Percentiles rank a stretch among this genome's conserved stretches.
Evolutionary conservation across 2,329 filamentous ascomycete species (phyloP).

Genomic region (Claviceps citrina): DNA sequence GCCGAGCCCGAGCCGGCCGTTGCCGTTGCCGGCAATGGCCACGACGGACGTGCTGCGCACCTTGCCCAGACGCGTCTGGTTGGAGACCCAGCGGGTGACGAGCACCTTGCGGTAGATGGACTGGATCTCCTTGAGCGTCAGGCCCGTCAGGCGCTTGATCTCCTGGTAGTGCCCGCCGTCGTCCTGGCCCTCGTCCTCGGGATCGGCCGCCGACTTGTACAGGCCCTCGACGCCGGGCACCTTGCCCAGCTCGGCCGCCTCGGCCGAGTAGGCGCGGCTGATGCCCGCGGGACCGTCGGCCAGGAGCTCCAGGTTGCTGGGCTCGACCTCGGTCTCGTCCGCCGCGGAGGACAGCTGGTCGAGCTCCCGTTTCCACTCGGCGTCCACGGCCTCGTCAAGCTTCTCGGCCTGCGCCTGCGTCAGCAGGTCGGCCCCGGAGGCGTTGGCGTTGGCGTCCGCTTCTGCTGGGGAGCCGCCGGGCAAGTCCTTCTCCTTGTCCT

Average conservation of each 20-base stretch:
- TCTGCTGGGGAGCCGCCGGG: no score
- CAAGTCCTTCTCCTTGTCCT: conserved; percentile 3
- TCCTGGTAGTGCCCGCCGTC: conserved; percentile 34
- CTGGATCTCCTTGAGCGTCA: conserved; percentile 36
- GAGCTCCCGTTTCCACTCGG: conserved; percentile 23
- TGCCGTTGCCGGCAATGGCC: conserved; percentile 70
- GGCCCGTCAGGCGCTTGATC: conserved; percentile 39
- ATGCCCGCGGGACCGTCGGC: conserved; percentile 22
- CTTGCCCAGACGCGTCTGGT: conserved; percentile 95
- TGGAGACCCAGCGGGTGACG: conserved; percentile 59
- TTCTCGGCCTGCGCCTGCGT: conserved; percentile 21
- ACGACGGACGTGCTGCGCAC: conserved; percentile 62
- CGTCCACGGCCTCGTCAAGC: conserved; percentile 23
- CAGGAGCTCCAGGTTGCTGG: conserved; percentile 22
- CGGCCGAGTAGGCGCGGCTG: conserved; percentile 23
- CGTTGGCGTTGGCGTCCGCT: conserved; percentile 11
- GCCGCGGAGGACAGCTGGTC: conserved; percentile 18
- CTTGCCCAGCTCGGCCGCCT: conserved; percentile 36
- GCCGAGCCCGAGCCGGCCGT: conserved; percentile 76
- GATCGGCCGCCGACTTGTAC: conserved; percentile 33
- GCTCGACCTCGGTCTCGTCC: conserved; percentile 17
- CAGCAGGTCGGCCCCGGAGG: conserved; percentile 14
- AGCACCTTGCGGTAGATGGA: conserved; percentile 54
- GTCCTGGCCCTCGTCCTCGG: conserved; percentile 35
- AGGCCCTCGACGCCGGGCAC: conserved; percentile 36